A percentile compares a stretch with the other conserved stretches of the same genome.
These are phyloP conservation scores for Gossypium trilobum DNA, from an alignment of 441 rosid genomes.

Conservation along the genomic window DNA sequence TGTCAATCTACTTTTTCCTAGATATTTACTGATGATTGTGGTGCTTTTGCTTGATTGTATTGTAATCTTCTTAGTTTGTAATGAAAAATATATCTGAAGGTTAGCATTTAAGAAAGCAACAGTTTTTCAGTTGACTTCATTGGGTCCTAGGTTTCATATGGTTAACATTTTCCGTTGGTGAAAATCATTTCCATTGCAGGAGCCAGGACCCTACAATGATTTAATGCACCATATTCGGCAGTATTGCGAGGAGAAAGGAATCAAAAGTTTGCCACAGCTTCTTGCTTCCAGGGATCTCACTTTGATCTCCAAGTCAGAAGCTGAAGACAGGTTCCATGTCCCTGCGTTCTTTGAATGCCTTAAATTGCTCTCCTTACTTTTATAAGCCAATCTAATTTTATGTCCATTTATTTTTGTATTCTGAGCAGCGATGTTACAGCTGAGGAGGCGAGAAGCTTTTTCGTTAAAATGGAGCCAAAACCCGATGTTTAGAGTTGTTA, in stretches of 20 bases:
- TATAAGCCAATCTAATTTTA: not conserved
- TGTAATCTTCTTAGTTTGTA: not conserved
- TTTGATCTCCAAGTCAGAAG: slow-evolving; percentile 72
- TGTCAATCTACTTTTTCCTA: not conserved
- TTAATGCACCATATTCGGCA: slow-evolving; percentile 34
- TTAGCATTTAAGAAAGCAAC: not conserved
- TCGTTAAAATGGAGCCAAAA: slow-evolving; percentile 36
- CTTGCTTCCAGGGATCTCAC: slow-evolving; percentile 43
- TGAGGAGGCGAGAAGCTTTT: slow-evolving; percentile 45
- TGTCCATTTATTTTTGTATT: slow-evolving; percentile 6
- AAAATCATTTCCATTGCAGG: slow-evolving; percentile 38
- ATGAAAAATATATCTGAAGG: not conserved
- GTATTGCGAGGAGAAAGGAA: slow-evolving; percentile 35
- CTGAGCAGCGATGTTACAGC: slow-evolving; percentile 54
- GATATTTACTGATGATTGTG: not conserved
- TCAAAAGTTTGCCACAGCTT: slow-evolving; percentile 34
- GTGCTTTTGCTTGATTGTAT: not conserved
- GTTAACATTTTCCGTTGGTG: not conserved
- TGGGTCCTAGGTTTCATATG: not conserved
- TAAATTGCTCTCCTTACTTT: not conserved
- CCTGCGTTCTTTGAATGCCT: not conserved
- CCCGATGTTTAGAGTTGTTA: slow-evolving; percentile 9
- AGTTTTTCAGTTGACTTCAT: not conserved
- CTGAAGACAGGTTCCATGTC: slow-evolving; percentile 58
- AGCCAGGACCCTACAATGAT: slow-evolving; percentile 72